phyloP scores from a whole-genome alignment of 1,139 yeast species.

The Sugiyamaella paludigena region DNA sequence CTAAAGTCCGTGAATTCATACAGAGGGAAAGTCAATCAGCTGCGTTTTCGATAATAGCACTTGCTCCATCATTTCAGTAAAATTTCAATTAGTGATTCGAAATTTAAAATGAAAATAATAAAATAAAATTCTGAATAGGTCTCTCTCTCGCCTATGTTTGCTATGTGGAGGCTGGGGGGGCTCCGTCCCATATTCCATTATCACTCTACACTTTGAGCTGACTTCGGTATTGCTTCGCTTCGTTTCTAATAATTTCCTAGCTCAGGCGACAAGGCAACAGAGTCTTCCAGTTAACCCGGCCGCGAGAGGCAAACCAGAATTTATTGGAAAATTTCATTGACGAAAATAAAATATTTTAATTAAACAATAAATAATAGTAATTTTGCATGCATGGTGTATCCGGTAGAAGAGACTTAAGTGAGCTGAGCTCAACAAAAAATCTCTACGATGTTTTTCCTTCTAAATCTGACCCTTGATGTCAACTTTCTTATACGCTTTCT shows the following conservation, averaged over 20 bases:
- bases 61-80: slow-evolving; percentile 17
- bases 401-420: too few species aligned
- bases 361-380: not conserved
- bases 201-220: too few species aligned
- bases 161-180: not conserved
- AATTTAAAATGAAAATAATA: not conserved
- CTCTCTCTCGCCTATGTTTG: not conserved
- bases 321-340: too few species aligned
- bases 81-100: not conserved
- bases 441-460: not conserved
- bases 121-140: not conserved
- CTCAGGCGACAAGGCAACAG: too few species aligned
- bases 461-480: slow-evolving; percentile 89
- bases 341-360: not conserved
- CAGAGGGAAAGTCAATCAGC: slow-evolving; percentile 38
- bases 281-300: too few species aligned
- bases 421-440: not conserved
- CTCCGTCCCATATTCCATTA: not conserved
- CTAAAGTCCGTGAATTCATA: slow-evolving; percentile 65
- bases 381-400: not conserved
- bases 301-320: too few species aligned
- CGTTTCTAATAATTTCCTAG: too few species aligned
- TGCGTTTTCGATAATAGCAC: slow-evolving; percentile 40
- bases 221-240: not conserved
- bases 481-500: slow-evolving; percentile 55